These are phyloP conservation scores for Lasiosphaeria hispida DNA, from an alignment of 495 filamentous ascomycete genomes.

Conservation along the genomic window DNA sequence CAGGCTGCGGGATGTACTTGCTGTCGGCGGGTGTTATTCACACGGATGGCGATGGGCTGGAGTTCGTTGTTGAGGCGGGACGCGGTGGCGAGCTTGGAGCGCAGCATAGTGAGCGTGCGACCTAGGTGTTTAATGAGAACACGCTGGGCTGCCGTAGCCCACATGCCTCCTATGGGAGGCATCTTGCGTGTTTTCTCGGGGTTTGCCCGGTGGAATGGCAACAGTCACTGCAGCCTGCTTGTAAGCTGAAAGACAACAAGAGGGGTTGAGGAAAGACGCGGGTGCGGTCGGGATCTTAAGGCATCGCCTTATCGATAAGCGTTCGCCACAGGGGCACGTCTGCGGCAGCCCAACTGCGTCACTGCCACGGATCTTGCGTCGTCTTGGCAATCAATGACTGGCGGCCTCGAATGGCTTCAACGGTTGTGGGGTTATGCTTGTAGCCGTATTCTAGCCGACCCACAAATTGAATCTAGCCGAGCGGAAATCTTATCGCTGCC, in stretches of 20 bases:
- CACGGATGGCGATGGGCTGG: constrained; percentile 51
- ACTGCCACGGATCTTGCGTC: neutral
- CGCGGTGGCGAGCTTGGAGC: constrained; percentile 57
- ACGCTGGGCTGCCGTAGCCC: constrained; percentile 69
- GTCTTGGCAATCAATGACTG: neutral
- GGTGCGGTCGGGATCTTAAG: constrained; percentile 21
- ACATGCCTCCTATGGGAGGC: constrained; percentile 65
- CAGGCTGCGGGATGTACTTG: constrained; percentile 70
- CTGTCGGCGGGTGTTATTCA: constrained; percentile 51
- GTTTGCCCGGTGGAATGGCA: neutral
- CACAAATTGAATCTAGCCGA: no score
- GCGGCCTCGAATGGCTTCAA: neutral
- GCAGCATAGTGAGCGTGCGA: constrained; percentile 50
- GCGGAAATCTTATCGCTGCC: constrained; percentile 21
- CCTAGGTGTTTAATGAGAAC: constrained; percentile 65
- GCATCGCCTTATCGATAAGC: constrained; percentile 26
- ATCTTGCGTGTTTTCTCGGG: constrained; percentile 42
- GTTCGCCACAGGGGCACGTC: constrained; percentile 14
- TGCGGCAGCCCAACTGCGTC: no score
- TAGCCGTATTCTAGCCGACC: no score
- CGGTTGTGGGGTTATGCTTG: no score
- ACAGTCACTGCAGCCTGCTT: constrained; percentile 6
- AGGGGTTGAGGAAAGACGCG: constrained; percentile 14
- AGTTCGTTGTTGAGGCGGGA: constrained; percentile 47
- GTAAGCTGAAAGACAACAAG: constrained; percentile 7